Conservation (phyloP, 1,284 basidiomycete species). For the Rhodotorula sp. region DNA sequence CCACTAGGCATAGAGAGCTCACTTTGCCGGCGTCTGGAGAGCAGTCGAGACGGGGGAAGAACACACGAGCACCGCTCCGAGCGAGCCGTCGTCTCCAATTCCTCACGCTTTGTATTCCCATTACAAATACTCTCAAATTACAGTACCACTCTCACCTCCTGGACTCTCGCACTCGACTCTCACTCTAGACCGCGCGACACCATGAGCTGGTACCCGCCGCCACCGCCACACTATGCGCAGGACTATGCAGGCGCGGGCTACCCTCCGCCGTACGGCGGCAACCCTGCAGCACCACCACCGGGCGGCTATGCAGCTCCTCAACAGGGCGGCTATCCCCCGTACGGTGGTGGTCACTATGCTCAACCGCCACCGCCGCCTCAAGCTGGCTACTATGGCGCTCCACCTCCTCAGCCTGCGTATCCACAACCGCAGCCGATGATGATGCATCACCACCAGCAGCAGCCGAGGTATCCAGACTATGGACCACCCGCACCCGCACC, state of each 20-base stretch:
- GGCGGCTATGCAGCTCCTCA: neutral
- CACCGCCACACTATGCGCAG: constrained; percentile 1
- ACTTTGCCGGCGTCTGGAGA: neutral
- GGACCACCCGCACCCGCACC: neutral
- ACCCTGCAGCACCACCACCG: constrained; percentile 14
- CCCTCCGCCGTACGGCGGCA: neutral
- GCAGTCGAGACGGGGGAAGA: neutral
- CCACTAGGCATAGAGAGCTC: neutral
- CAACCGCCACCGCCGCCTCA: constrained; percentile 1
- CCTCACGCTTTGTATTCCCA: neutral
- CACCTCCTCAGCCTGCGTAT: too few species aligned
- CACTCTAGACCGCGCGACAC: too few species aligned
- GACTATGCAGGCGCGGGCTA: neutral
- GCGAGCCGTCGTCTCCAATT: neutral
- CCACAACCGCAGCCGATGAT: neutral
- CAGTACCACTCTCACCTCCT: neutral
- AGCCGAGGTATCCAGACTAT: neutral
- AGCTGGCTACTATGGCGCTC: neutral
- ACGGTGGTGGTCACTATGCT: neutral
- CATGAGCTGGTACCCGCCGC: constrained; percentile 7
- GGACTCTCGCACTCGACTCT: neutral
- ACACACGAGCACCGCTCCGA: neutral
- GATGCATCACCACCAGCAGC: neutral
- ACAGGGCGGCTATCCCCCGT: neutral
- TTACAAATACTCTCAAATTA: too few species aligned